Evolutionary conservation across 306 rosid genomes (phyloP).

Genomic region (Lupinus albus): DNA sequence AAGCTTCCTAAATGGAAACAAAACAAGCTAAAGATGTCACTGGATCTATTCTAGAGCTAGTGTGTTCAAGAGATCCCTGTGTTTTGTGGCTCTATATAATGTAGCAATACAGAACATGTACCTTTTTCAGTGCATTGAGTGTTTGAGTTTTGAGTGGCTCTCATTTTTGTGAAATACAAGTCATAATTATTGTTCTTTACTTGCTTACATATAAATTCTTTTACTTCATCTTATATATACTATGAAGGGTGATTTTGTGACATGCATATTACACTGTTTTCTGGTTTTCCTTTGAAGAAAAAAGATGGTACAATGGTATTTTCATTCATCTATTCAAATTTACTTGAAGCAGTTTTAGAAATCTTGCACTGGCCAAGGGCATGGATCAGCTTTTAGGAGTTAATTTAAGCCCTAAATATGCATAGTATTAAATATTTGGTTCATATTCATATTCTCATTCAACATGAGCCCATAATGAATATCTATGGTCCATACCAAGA

Average conservation of each 20-base stretch:
- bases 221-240: conserved; percentile 11
- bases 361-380: too few species aligned
- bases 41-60: conserved; percentile 63
- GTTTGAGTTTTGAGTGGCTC: conserved; percentile 34
- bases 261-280: background rate
- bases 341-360: too few species aligned
- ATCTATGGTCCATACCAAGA: too few species aligned
- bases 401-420: too few species aligned
- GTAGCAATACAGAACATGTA: conserved; percentile 20
- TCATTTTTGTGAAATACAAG: conserved; percentile 30
- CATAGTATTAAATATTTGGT: too few species aligned
- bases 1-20: conserved; percentile 96
- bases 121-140: conserved; percentile 27
- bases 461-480: too few species aligned
- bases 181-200: background rate
- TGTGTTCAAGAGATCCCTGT: conserved; percentile 26
- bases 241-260: conserved; percentile 13
- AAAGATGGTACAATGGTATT: too few species aligned
- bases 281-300: background rate
- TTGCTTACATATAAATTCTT: conserved; percentile 1
- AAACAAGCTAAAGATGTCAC: conserved; percentile 84
- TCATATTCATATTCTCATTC: too few species aligned
- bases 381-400: too few species aligned
- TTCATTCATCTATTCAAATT: too few species aligned
- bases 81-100: conserved; percentile 20